Evolutionary conservation across 768 basidiomycete genomes (phyloP), one percentile per base, ranked within the genome.

Genomic region (Suillus decipiens): DNA sequence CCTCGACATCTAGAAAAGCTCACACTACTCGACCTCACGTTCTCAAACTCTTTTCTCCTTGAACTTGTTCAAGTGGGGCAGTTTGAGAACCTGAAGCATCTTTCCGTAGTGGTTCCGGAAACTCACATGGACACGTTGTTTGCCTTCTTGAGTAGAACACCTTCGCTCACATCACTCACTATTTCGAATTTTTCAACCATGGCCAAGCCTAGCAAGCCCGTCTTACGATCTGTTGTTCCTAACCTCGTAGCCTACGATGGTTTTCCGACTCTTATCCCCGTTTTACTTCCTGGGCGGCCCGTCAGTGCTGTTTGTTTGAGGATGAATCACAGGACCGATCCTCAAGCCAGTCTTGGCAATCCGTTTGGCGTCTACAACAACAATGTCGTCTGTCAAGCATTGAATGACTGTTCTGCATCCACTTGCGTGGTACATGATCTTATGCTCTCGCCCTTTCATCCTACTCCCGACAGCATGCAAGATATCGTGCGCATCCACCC

Each of bases 401-500:
- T 55, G 34, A 12, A 55, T 15, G 54, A 36, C 7, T 34, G 54
- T 55, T 55, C 54, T 55, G 34, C 54, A 5, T 53, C 51, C 11
- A 12, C 17, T 11, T 19, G 51, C 51, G n/a, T 22, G 8, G 34
- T 55, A 37, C 34, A 55, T 5, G 54, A 55, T 36, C 34, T 55
- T 3, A 55, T 36, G 54, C 12, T 55, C n/a, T 55, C 54, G 4
- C 54, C 54, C 7, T 55, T 36, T 55, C 54, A 55, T 55, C 34
- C 54, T 55, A 36, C 54, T 14, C 33, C 34, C 12, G 54, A 55
- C 34, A 36, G n/a, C 19, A 36, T 55, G n/a, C 34, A 55, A 7
- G 54, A 55, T 7, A 55, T 55, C n/a, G 54, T 37, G n/a, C 54
- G 54, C 34, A 55, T 55, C 34, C 54, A 55, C 54, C 34, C 54